Percentiles rank a stretch among this genome's conserved stretches.
These are phyloP conservation scores for Nothomitra cinnamomea DNA, from an alignment of 2,329 filamentous ascomycete genomes.

Conservation along the genomic window DNA sequence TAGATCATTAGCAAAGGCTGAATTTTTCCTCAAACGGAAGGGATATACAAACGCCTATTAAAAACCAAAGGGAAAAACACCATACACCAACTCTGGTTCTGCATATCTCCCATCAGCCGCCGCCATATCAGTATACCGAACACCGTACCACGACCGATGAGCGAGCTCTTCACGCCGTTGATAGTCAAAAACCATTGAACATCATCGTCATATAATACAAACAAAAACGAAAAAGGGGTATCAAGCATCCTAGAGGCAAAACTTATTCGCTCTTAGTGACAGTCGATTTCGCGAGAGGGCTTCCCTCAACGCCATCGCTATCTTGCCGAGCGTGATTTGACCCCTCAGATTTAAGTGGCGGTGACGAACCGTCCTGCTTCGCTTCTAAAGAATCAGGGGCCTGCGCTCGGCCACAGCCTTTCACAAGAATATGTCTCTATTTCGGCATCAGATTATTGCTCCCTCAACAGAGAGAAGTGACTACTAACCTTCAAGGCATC, in stretches of 20 bases:
- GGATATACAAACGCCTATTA: not conserved
- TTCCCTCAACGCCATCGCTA: not conserved
- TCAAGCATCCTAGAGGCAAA: not conserved
- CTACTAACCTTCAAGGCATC: constrained; percentile 80
- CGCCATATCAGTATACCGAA: no score
- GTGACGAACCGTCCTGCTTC: constrained; percentile 4
- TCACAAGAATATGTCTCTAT: constrained; percentile 45
- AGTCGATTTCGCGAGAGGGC: not conserved
- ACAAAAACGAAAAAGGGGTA: not conserved
- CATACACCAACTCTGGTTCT: not conserved
- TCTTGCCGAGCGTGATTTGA: not conserved
- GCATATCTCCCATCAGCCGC: not conserved
- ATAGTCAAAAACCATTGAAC: not conserved
- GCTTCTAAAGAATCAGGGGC: not conserved
- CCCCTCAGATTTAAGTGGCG: not conserved
- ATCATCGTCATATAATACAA: not conserved
- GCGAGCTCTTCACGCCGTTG: no score
- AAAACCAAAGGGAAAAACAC: not conserved
- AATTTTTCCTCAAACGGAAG: no score
- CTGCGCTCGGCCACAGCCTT: constrained; percentile 36
- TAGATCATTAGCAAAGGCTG: not conserved
- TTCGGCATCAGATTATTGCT: constrained; percentile 10
- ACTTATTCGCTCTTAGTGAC: not conserved
- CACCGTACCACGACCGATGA: no score
- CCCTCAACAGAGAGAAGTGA: not conserved